phyloP scores from a whole-genome alignment of 148 eudicot genomes.

The Drosera capensis region DNA sequence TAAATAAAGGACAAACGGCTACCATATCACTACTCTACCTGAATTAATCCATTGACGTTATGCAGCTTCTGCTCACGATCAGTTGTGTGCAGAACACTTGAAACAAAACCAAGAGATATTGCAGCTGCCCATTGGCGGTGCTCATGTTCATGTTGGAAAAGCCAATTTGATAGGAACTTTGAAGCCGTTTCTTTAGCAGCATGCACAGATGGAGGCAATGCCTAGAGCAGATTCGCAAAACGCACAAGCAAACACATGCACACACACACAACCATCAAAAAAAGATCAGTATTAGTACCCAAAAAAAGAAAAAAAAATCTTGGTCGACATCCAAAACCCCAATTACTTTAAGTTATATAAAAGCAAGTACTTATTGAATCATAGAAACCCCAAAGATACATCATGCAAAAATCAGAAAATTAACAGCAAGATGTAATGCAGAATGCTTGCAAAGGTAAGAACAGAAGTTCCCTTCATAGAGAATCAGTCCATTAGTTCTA shows the following conservation, averaged over 20 bases:
- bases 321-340: too few species aligned
- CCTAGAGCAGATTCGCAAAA: slow-evolving; percentile 23
- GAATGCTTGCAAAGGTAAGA: too few species aligned
- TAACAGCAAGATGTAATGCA: too few species aligned
- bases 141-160: slow-evolving; percentile 81
- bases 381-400: too few species aligned
- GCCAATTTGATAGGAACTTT: slow-evolving; percentile 66
- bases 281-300: too few species aligned
- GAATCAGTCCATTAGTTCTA: too few species aligned
- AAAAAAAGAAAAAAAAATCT: too few species aligned
- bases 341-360: too few species aligned
- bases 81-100: slow-evolving; percentile 65
- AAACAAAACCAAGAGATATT: slow-evolving; percentile 73
- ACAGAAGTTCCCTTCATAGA: too few species aligned
- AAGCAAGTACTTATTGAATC: too few species aligned
- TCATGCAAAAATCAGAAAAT: too few species aligned
- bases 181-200: slow-evolving; percentile 57
- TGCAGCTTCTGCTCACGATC: slow-evolving; percentile 62
- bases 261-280: too few species aligned
- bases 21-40: slow-evolving; percentile 21
- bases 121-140: slow-evolving; percentile 98
- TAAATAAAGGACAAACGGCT: background rate
- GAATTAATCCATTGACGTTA: slow-evolving; percentile 53
- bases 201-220: slow-evolving; percentile 78
- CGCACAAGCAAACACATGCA: slow-evolving; percentile 2